A percentile compares a stretch with the other conserved stretches of the same genome.
Evolutionary conservation across 495 filamentous ascomycete species (phyloP).

Genomic region (Penicillium riverlandense): DNA sequence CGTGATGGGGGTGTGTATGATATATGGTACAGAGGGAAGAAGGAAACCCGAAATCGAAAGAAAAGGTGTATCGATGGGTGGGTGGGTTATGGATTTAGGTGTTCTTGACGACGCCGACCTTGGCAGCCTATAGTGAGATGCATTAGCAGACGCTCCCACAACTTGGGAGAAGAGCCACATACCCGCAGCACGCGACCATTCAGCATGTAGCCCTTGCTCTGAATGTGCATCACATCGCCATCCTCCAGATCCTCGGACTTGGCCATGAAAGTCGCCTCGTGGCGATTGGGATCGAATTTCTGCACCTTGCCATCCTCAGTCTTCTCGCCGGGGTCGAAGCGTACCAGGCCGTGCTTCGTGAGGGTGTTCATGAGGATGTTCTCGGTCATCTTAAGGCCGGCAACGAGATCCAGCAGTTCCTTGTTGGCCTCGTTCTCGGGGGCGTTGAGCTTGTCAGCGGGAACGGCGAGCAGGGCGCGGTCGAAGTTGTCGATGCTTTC

Average conservation of each 20-base stretch:
- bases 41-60: constrained; percentile 3
- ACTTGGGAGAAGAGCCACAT: background rate
- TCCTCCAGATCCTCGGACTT: constrained; percentile 78
- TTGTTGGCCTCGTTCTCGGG: constrained; percentile 38
- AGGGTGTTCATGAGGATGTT: constrained; percentile 79
- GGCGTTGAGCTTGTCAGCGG: constrained; percentile 57
- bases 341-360: constrained; percentile 87
- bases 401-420: constrained; percentile 73
- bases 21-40: constrained; percentile 37
- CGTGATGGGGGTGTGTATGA: constrained; percentile 20
- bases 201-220: constrained; percentile 89
- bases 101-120: constrained; percentile 87
- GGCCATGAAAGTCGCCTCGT: constrained; percentile 93
- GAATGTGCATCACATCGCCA: constrained; percentile 81
- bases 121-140: constrained; percentile 54
- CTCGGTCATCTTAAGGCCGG: constrained; percentile 92
- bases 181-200: constrained; percentile 85
- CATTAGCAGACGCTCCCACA: constrained; percentile 4
- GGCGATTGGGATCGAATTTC: constrained; percentile 90
- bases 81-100: constrained; percentile 28
- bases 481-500: constrained; percentile 96
- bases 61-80: background rate
- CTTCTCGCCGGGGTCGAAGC: constrained; percentile 64
- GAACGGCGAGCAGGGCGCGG: constrained; percentile 75
- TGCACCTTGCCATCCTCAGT: constrained; percentile 44